Percentiles rank a stretch among this genome's conserved stretches.
Evolutionary conservation across 1,284 basidiomycete species (phyloP).

Genomic region (Apiotrichum brassicae): DNA sequence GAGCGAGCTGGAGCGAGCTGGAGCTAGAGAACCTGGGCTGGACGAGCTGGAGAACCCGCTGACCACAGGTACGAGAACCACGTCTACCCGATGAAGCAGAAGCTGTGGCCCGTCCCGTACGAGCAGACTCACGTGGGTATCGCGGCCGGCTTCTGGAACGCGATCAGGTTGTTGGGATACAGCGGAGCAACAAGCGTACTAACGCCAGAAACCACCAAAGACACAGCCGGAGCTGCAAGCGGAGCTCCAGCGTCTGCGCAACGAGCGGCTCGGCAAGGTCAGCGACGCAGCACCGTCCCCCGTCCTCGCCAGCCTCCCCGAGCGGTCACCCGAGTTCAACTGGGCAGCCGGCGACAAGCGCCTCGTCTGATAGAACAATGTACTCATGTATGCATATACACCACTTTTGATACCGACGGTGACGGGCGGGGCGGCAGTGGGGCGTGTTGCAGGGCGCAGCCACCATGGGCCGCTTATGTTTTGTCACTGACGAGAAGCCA

Average conservation of each 20-base stretch:
- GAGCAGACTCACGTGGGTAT: conserved; percentile 40
- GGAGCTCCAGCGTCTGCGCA: conserved; percentile 31
- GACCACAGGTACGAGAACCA: conserved; percentile 20
- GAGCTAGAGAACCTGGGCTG: neutral
- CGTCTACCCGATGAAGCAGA: conserved; percentile 26
- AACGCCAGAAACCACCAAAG: conserved; percentile 31
- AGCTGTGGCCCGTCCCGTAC: conserved; percentile 36
- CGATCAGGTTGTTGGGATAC: no score
- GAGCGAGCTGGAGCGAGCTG: no score
- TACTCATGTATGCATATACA: neutral
- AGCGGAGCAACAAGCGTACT: neutral
- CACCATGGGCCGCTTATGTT: no score
- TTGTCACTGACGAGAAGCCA: no score
- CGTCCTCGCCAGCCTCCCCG: neutral
- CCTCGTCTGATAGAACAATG: conserved; percentile 7
- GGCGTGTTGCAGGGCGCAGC: no score
- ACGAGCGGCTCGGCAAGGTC: conserved; percentile 14
- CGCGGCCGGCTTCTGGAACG: neutral
- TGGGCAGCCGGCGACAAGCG: conserved; percentile 21
- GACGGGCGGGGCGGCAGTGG: no score
- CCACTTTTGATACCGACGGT: no score
- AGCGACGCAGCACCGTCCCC: neutral
- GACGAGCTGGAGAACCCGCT: neutral
- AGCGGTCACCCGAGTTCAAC: conserved; percentile 4
- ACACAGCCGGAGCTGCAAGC: conserved; percentile 27